Evolutionary conservation across 768 basidiomycete genomes (phyloP), one percentile per base, ranked within the genome.

Genomic region (Cystobasidium ongulense): DNA sequence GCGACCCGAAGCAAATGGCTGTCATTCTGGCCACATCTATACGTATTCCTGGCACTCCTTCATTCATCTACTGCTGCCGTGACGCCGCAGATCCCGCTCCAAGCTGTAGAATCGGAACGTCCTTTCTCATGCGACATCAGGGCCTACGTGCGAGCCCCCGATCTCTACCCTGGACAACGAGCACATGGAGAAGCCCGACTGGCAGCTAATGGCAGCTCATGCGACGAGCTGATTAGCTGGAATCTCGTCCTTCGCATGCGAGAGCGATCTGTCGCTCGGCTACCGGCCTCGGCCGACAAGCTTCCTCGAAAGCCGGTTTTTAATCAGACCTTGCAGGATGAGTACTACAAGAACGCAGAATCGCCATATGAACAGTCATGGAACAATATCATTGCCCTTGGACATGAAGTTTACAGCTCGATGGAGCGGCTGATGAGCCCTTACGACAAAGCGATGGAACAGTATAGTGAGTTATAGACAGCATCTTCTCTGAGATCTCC

Each of bases 391-490:
- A 5, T 66, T 15, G 8, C 15, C 5, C 43, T 7, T 5, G 64
- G 64, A 39, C 64, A 66, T 38, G 15, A 36, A 25, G 38, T 27
- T 33, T 66, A 25, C 35, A 25, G 21, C 15, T 3, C 29, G 23
- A 8, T 41, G 25, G 43, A 43, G 7, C 18, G 36, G 36, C 11
- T 54, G 17, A 41, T 27, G 38, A 43, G 39, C 31, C 64, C 41
- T n/a, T 66, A 41, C 29, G 64, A 36, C 31, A 66, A 50, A 29
- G 64, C 35, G 5, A 66, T 50, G 35, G 38, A 29, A 18, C 39
- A 66, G 43, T 66, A 66, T 36, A 46, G 64, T 66, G 43, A 66
- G 64, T 43, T 31, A 17, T 43, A 31, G 39, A n/a, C n/a, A n/a
- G n/a, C n/a, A n/a, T n/a, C n/a, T n/a, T 25, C 8, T 27, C 21